These are phyloP conservation scores for Phyllosticta citrichinensis DNA, from an alignment of 2,329 filamentous ascomycete genomes.

Conservation along the genomic window DNA sequence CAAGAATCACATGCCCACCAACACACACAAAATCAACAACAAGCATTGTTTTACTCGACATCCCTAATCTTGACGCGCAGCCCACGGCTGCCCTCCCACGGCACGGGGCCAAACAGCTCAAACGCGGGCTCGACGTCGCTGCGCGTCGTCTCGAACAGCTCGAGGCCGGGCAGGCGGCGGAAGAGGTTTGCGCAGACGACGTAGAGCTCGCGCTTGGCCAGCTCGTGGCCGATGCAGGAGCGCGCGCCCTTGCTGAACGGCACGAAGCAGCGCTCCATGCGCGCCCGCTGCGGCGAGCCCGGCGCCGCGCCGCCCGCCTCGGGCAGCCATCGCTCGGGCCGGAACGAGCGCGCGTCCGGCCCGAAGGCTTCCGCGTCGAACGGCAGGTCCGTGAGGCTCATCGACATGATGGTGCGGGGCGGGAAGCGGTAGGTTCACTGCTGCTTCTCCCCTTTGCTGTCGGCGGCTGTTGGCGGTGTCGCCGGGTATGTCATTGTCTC, in stretches of 20 bases:
- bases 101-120: neutral
- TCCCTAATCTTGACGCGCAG: neutral
- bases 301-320: neutral
- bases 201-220: slow-evolving; percentile 16
- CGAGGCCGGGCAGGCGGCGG: neutral
- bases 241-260: slow-evolving; percentile 27
- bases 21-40: too few species aligned
- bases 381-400: slow-evolving; percentile 11
- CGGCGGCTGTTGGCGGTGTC: slow-evolving; percentile 12
- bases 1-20: too few species aligned
- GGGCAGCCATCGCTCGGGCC: slow-evolving; percentile 15
- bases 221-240: slow-evolving; percentile 30
- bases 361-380: slow-evolving; percentile 12
- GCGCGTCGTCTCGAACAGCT: neutral
- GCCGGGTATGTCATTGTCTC: neutral
- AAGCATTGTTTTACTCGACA: neutral
- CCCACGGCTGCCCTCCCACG: neutral
- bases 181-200: slow-evolving; percentile 14
- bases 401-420: slow-evolving; percentile 11
- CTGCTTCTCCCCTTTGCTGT: neutral
- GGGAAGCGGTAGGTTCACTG: slow-evolving; percentile 10
- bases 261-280: slow-evolving; percentile 25
- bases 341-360: slow-evolving; percentile 11
- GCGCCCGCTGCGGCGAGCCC: neutral
- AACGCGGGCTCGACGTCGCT: neutral